These are phyloP conservation scores for Camelina sativa DNA, from an alignment of 345 rosid species.

Conservation along the genomic window DNA sequence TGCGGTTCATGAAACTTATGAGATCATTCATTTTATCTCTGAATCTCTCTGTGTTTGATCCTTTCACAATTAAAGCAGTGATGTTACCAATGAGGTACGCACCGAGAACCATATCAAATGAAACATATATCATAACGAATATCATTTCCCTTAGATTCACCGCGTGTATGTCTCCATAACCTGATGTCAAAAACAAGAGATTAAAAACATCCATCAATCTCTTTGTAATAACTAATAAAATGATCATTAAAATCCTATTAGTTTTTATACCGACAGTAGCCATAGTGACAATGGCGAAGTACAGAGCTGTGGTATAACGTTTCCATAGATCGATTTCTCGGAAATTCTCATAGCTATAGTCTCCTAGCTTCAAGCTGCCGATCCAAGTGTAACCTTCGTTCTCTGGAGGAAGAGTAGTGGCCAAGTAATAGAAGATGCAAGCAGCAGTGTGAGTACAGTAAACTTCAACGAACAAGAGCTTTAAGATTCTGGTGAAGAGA, in stretches of 20 bases:
- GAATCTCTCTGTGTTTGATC: conserved; percentile 92
- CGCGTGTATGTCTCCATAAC: conserved; percentile 98
- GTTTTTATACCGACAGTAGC: conserved; percentile 70
- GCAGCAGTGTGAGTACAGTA: conserved; percentile 94
- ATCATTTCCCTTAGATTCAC: conserved; percentile 98
- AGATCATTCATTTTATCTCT: conserved; percentile 96
- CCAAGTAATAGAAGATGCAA: conserved; percentile 84
- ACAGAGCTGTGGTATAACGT: conserved; percentile 79
- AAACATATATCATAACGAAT: conserved; percentile 85
- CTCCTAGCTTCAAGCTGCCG: conserved; percentile 84
- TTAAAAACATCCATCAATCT: background rate
- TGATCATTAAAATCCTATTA: background rate
- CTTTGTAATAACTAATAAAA: conserved; percentile 22
- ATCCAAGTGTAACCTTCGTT: conserved; percentile 88
- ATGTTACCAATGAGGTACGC: conserved; percentile 97
- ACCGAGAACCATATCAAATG: conserved; percentile 96
- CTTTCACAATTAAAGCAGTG: conserved; percentile 97
- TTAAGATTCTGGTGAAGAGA: conserved; percentile 72
- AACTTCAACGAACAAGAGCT: conserved; percentile 74
- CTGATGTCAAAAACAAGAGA: conserved; percentile 45
- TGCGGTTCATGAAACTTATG: conserved; percentile 85
- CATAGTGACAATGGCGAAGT: conserved; percentile 90
- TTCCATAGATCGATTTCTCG: conserved; percentile 77
- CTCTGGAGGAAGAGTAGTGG: conserved; percentile 70
- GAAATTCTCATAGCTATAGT: conserved; percentile 70